These are phyloP conservation scores for Ehretia macrophylla DNA, from an alignment of 257 asterid species.

Conservation along the genomic window DNA sequence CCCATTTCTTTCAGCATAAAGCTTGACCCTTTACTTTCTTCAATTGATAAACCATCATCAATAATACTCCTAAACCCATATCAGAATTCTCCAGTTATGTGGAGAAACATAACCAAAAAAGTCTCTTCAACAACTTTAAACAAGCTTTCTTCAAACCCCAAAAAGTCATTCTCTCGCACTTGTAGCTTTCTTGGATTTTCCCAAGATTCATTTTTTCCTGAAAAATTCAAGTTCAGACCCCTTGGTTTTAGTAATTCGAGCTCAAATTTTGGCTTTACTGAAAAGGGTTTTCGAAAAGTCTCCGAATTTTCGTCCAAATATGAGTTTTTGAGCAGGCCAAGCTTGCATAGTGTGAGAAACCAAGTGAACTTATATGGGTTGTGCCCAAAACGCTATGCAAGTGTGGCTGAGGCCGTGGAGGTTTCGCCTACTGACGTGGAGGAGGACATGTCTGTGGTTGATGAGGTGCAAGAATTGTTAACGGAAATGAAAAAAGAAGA, in stretches of 20 bases:
- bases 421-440: constrained; percentile 54
- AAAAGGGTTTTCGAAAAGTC: constrained; percentile 26
- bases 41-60: constrained; percentile 26
- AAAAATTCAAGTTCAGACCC: constrained; percentile 24
- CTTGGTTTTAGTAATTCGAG: constrained; percentile 29
- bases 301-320: constrained; percentile 8
- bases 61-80: constrained; percentile 19
- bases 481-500: constrained; percentile 56
- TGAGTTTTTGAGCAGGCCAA: constrained; percentile 27
- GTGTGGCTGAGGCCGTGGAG: constrained; percentile 73
- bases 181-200: constrained; percentile 38
- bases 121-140: constrained; percentile 30
- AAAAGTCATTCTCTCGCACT: constrained; percentile 25
- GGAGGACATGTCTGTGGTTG: constrained; percentile 41
- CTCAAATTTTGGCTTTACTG: constrained; percentile 24
- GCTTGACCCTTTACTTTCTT: constrained; percentile 22
- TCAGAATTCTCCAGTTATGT: constrained; percentile 52
- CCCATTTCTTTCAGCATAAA: constrained; percentile 31
- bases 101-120: constrained; percentile 55
- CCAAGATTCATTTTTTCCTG: constrained; percentile 25
- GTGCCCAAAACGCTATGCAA: constrained; percentile 47
- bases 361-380: constrained; percentile 20
- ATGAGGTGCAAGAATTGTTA: constrained; percentile 55
- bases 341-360: constrained; percentile 14
- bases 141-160: constrained; percentile 16